Conservation (phyloP, 345 rosid genomes). For the Moricandia moricandioides region DNA sequence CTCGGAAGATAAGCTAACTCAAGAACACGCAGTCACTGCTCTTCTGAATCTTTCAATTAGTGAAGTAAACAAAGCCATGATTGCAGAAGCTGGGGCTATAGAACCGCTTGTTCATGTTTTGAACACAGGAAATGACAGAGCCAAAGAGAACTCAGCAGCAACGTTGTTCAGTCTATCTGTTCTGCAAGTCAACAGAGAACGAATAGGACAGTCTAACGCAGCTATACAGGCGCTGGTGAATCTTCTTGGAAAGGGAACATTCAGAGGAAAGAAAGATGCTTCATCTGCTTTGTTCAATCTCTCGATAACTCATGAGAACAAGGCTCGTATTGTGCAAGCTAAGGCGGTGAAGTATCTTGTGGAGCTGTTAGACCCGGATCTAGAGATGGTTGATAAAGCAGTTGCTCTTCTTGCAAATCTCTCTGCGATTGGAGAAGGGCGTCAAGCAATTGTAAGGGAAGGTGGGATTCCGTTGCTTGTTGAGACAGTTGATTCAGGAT, state of each 20-base stretch:
- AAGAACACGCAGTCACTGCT: constrained; percentile 91
- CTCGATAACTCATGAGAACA: constrained; percentile 89
- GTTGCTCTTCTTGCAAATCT: constrained; percentile 88
- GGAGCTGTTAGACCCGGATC: constrained; percentile 61
- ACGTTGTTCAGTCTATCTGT: constrained; percentile 79
- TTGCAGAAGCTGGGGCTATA: constrained; percentile 68
- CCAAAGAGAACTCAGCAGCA: constrained; percentile 90
- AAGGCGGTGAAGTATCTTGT: constrained; percentile 85
- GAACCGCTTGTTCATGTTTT: constrained; percentile 81
- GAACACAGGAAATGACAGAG: constrained; percentile 71
- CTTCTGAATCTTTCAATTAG: constrained; percentile 83
- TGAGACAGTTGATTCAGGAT: constrained; percentile 79
- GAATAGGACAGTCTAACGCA: constrained; percentile 28
- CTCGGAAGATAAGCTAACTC: constrained; percentile 60
- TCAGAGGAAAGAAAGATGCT: constrained; percentile 91
- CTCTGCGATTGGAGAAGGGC: constrained; percentile 77
- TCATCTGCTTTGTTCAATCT: constrained; percentile 88
- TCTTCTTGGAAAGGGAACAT: constrained; percentile 78
- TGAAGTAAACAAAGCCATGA: constrained; percentile 68
- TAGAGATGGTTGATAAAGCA: constrained; percentile 90
- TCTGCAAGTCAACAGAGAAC: neutral
- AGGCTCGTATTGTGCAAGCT: constrained; percentile 89
- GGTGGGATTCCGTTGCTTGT: constrained; percentile 80
- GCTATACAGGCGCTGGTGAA: constrained; percentile 74
- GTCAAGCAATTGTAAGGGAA: constrained; percentile 60